These are phyloP conservation scores for Ceratocystis destructans DNA, from an alignment of 2,329 filamentous ascomycete species.

Conservation along the genomic window DNA sequence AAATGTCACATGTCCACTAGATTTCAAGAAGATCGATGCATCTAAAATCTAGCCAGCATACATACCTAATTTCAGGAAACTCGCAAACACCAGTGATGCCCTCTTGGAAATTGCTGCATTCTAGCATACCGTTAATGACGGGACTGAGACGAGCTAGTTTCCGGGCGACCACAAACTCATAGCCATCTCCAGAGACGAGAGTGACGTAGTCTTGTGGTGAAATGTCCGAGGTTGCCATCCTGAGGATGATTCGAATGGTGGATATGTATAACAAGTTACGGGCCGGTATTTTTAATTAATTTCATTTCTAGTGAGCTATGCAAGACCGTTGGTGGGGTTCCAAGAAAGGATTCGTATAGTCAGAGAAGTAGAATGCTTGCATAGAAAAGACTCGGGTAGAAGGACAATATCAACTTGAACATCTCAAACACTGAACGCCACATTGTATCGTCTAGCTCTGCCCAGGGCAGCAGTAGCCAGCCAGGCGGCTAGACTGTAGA, in stretches of 20 bases:
- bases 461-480: not conserved
- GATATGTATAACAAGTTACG: not conserved
- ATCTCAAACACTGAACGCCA: too few species aligned
- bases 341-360: not conserved
- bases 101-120: slow-evolving; percentile 39
- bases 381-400: not conserved
- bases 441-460: not conserved
- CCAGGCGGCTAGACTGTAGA: not conserved
- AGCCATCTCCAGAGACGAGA: slow-evolving; percentile 60
- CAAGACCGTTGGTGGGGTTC: not conserved
- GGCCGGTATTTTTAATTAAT: not conserved
- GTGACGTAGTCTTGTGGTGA: slow-evolving; percentile 53
- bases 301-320: not conserved
- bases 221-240: not conserved
- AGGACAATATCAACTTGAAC: not conserved
- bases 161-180: slow-evolving; percentile 61
- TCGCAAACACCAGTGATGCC: slow-evolving; percentile 19
- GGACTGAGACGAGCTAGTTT: slow-evolving; percentile 57
- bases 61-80: slow-evolving; percentile 20
- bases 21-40: not conserved
- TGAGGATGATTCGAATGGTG: not conserved
- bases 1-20: too few species aligned
- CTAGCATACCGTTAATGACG: slow-evolving; percentile 61
- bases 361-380: not conserved
- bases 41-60: not conserved